These are phyloP conservation scores for Starmerella powellii DNA, from an alignment of 805 yeast species.

Conservation along the genomic window DNA sequence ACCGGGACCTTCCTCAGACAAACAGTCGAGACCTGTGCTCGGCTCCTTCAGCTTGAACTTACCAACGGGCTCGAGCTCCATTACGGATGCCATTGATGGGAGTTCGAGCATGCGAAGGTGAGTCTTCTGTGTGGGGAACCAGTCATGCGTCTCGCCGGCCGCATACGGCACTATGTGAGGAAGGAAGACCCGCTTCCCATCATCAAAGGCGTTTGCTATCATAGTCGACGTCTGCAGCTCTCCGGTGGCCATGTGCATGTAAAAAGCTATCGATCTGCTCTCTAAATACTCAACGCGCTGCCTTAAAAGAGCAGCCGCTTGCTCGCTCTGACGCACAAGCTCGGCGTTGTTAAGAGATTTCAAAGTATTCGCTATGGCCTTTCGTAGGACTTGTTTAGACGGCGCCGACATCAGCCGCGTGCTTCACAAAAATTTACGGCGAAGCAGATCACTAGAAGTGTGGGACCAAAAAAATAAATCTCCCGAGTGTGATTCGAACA, in stretches of 20 bases:
- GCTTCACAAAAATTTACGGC: too few relatives aligned
- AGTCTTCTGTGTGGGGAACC: constrained; percentile 28
- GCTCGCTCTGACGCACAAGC: constrained; percentile 12
- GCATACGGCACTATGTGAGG: constrained; percentile 30
- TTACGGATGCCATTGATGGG: constrained; percentile 33
- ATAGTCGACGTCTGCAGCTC: constrained; percentile 55
- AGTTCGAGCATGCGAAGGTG: constrained; percentile 49
- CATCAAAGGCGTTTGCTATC: constrained; percentile 40
- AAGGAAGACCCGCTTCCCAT: constrained; percentile 34
- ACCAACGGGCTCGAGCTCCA: constrained; percentile 50
- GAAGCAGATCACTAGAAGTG: too few relatives aligned
- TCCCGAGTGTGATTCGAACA: constrained; percentile 26
- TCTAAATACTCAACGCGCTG: constrained; percentile 31
- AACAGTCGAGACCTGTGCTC: constrained; percentile 20
- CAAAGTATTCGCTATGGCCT: constrained; percentile 8
- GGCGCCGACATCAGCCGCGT: too few relatives aligned
- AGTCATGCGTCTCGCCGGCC: constrained; percentile 7
- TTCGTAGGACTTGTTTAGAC: constrained; percentile 13
- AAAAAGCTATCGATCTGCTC: constrained; percentile 49
- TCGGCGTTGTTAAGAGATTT: constrained; percentile 1
- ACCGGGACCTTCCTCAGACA: constrained; percentile 28
- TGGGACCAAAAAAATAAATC: constrained; percentile 15
- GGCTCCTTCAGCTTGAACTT: constrained; percentile 63
- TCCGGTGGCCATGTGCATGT: constrained; percentile 60
- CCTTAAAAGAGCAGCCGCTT: constrained; percentile 22